Base-by-base conservation (phyloP, 2,329 filamentous ascomycete genomes). In the Fusarium metavorans region DNA sequence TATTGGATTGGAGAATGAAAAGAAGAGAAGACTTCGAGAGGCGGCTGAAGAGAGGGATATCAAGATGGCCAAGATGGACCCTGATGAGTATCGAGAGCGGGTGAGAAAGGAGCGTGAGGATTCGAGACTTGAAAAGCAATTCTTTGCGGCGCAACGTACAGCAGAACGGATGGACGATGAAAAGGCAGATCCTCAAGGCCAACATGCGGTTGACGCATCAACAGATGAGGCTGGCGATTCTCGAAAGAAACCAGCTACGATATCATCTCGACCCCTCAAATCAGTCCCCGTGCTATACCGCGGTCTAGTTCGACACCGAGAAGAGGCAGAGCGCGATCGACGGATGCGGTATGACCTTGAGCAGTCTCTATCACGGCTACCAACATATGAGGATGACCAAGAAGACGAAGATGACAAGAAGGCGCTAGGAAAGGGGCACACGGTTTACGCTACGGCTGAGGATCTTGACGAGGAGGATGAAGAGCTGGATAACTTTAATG, bases 1-100 rank as follows among this genome's bases (percentile, higher is more conserved):
- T 2, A 95, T 98, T 74, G 96, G 97, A 0, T 84, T 96, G 77
- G 94, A 97, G 73, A 91, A 88, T 6, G 95, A 97, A 82, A 92
- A 92, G 84, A 98, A 97, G 86, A 88, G 94, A 74, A 95, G 93
- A 80, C 80, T 91, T 25, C 84, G 89, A 50, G 92, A 95, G 81
- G 89, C 90, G 64, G 88, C 88, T 6, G 90, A 89, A 73, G 85
- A 89, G 74, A 83, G 80, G 68, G 83, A 87, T 43, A 84, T 86
- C 60, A 95, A 95, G 80, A 83, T 87, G 16, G 91, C 90, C 80
- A 88, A 89, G 58, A 87, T 85, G 35, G 88, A 94, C 48, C 92
- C 93, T 68, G 88, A 88, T 1, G 93, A 93, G 80, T 97, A 94
- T 79, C 86, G 94, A 11, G 92, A 94, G 73, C 87, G 94, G 3